Percentiles rank a stretch among this genome's conserved stretches.
Conservation (phyloP, 2,329 filamentous ascomycete genomes). For the Daldinia eschscholtzii region DNA sequence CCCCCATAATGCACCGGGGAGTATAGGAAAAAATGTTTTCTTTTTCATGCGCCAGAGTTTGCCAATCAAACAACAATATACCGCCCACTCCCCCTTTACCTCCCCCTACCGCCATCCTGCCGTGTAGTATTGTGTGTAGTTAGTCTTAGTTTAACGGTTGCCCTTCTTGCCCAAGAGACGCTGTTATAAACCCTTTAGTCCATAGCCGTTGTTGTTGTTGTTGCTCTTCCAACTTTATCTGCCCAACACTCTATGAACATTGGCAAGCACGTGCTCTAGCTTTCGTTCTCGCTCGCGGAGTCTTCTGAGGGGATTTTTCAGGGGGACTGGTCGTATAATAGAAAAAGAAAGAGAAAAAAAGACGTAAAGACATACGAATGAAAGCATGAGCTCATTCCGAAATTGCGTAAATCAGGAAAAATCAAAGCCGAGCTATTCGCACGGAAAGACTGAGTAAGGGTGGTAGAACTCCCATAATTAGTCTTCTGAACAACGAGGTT, state of each 20-base stretch:
- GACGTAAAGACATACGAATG: background rate
- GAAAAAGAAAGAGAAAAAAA: background rate
- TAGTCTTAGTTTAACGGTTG: background rate
- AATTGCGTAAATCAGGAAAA: background rate
- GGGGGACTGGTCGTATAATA: slow-evolving; percentile 3
- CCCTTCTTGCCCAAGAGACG: background rate
- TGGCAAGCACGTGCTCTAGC: background rate
- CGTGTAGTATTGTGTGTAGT: slow-evolving; percentile 6
- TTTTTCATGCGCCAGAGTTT: slow-evolving; percentile 17
- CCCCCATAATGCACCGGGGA: slow-evolving; percentile 3
- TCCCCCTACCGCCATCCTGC: background rate
- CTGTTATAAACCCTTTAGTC: background rate
- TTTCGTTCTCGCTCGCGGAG: background rate
- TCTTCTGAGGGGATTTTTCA: background rate
- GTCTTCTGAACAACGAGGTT: background rate
- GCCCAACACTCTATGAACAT: slow-evolving; percentile 6
- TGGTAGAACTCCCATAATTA: background rate
- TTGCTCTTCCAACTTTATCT: background rate
- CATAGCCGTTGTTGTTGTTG: no score
- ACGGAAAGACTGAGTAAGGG: background rate
- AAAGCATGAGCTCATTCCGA: background rate
- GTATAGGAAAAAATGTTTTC: background rate
- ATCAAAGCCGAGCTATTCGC: background rate
- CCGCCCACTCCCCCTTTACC: background rate
- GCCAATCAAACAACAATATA: slow-evolving; percentile 8